Conservation (phyloP, 495 filamentous ascomycete species). For the Chlorociboria aeruginascens region DNA sequence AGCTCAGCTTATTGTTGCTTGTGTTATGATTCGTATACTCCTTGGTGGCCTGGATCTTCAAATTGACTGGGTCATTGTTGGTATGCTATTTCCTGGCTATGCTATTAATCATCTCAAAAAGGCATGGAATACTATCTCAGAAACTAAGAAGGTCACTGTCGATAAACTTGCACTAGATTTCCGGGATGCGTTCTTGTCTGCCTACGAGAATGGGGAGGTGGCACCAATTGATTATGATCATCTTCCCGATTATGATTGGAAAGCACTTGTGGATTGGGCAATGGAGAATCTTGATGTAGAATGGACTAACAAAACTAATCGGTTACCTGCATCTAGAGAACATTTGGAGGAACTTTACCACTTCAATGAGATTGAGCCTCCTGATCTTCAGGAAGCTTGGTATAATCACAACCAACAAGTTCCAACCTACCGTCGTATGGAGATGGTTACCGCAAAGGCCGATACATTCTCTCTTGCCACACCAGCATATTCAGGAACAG, state of each 20-base stretch:
- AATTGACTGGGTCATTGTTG: conserved; percentile 65
- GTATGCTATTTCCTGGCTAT: conserved; percentile 50
- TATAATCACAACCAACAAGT: conserved; percentile 23
- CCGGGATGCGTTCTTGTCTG: conserved; percentile 59
- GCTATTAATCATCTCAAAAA: conserved; percentile 44
- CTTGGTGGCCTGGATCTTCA: conserved; percentile 57
- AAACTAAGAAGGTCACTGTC: conserved; percentile 47
- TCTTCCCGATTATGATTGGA: conserved; percentile 67
- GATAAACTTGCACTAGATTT: conserved; percentile 65
- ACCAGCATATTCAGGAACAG: not conserved
- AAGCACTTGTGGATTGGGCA: conserved; percentile 58
- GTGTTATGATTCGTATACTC: conserved; percentile 60
- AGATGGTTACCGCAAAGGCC: conserved; percentile 15
- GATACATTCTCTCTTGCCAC: not conserved
- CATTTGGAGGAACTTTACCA: conserved; percentile 24
- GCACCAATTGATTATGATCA: conserved; percentile 61
- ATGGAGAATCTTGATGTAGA: conserved; percentile 21
- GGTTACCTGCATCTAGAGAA: conserved; percentile 20
- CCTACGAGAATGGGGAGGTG: conserved; percentile 58
- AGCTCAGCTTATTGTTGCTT: conserved; percentile 46
- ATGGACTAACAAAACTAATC: conserved; percentile 21
- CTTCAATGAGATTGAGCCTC: conserved; percentile 21
- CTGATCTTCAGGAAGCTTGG: conserved; percentile 31
- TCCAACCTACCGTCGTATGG: conserved; percentile 32
- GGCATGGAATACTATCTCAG: conserved; percentile 45